Conservation (phyloP, 2,329 filamentous ascomycete genomes). For the Aspergillus luchuensis region DNA sequence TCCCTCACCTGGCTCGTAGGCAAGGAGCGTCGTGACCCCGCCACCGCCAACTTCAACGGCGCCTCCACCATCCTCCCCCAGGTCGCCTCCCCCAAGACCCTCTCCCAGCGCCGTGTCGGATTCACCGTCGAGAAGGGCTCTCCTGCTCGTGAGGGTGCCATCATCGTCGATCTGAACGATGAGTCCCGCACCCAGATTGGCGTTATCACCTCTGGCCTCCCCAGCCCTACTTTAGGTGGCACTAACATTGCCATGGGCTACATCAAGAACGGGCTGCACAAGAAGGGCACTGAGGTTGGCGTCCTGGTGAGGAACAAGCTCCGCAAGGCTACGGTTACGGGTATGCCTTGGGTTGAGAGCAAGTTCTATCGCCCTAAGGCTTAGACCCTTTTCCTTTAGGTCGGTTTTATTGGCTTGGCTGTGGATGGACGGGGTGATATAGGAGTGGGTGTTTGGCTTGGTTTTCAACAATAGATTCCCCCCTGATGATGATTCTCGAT, state of each 20-base stretch:
- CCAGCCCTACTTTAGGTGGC: constrained; percentile 75
- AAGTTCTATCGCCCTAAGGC: constrained; percentile 65
- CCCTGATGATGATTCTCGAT: background rate
- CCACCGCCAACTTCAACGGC: constrained; percentile 76
- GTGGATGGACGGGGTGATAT: background rate
- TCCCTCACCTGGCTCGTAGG: constrained; percentile 79
- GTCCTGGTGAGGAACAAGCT: constrained; percentile 76
- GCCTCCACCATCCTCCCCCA: constrained; percentile 75
- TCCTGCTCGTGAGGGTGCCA: constrained; percentile 84
- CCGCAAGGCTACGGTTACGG: constrained; percentile 73
- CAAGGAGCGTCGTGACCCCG: constrained; percentile 66
- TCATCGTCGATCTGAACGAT: constrained; percentile 64
- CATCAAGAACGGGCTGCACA: constrained; percentile 77
- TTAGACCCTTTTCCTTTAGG: background rate
- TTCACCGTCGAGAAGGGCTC: constrained; percentile 76
- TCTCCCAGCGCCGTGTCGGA: constrained; percentile 74
- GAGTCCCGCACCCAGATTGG: constrained; percentile 69
- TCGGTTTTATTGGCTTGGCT: background rate
- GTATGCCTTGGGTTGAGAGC: constrained; percentile 84
- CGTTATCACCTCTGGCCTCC: constrained; percentile 82
- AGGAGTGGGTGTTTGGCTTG: constrained; percentile 1
- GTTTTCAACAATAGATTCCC: constrained; percentile 4
- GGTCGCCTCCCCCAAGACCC: constrained; percentile 62
- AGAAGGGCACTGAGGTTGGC: constrained; percentile 77
- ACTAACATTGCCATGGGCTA: constrained; percentile 98